Percentiles rank a stretch among this genome's conserved stretches.
These are phyloP conservation scores for Cnidoscolus chayamansa DNA, from an alignment of 441 rosid genomes.

Conservation along the genomic window DNA sequence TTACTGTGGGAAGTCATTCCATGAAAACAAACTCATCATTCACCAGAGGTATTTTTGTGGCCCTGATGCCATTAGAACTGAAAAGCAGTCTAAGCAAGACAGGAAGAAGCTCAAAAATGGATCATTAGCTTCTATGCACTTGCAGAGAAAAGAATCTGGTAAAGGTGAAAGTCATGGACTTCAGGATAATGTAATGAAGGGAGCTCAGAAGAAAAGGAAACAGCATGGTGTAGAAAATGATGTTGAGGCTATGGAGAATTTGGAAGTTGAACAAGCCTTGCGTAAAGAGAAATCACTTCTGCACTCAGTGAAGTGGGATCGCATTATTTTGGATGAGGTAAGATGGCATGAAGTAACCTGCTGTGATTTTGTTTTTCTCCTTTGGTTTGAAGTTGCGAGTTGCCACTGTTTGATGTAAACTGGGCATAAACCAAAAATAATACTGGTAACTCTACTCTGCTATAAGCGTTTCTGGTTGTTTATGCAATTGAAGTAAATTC, in stretches of 20 bases:
- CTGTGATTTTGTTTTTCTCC: background rate
- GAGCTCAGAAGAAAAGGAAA: slow-evolving; percentile 27
- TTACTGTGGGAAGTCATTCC: slow-evolving; percentile 61
- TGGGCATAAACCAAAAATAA: slow-evolving; percentile 1
- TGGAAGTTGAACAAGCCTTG: slow-evolving; percentile 21
- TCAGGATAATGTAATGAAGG: slow-evolving; percentile 32
- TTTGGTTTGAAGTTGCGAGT: background rate
- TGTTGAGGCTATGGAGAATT: slow-evolving; percentile 14
- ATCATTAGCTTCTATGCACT: slow-evolving; percentile 15
- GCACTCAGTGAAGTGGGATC: slow-evolving; percentile 80
- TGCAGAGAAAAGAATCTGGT: slow-evolving; percentile 21
- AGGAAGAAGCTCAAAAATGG: slow-evolving; percentile 43
- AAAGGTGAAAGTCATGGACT: slow-evolving; percentile 15
- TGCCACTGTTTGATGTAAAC: slow-evolving; percentile 4
- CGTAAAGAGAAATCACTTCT: slow-evolving; percentile 49
- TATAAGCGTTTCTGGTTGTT: background rate
- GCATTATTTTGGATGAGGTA: slow-evolving; percentile 94
- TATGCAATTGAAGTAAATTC: background rate
- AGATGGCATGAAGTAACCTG: slow-evolving; percentile 16
- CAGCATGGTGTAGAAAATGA: slow-evolving; percentile 22
- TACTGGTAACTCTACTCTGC: background rate
- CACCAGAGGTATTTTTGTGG: slow-evolving; percentile 74
- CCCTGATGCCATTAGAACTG: slow-evolving; percentile 63
- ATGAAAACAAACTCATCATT: slow-evolving; percentile 42
- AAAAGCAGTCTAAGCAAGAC: slow-evolving; percentile 75